These are phyloP conservation scores for Collybia sordida DNA, from an alignment of 768 basidiomycete genomes.

Conservation along the genomic window DNA sequence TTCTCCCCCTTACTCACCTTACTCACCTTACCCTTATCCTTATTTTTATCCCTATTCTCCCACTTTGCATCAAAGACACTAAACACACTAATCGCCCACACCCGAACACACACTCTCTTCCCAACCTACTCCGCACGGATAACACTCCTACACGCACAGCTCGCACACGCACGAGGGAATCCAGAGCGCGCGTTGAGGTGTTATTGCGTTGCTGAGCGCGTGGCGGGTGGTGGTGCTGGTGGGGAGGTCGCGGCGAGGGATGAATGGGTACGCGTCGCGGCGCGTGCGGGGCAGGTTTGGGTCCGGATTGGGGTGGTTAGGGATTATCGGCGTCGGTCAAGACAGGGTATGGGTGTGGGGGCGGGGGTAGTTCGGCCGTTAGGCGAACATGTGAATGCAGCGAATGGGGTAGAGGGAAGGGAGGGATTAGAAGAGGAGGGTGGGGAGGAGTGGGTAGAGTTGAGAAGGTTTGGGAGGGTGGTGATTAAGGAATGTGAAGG, in stretches of 20 bases:
- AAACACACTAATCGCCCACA: slow-evolving; percentile 55
- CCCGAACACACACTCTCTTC: slow-evolving; percentile 60
- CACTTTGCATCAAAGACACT: slow-evolving; percentile 57
- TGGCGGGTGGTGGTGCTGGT: slow-evolving; percentile 25
- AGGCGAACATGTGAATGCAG: neutral
- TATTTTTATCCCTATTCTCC: neutral
- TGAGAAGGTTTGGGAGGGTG: slow-evolving; percentile 30
- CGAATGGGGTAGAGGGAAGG: neutral
- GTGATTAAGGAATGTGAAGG: slow-evolving; percentile 46
- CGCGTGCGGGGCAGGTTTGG: slow-evolving; percentile 51
- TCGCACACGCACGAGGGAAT: slow-evolving; percentile 66
- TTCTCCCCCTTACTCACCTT: neutral
- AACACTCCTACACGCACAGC: slow-evolving; percentile 67
- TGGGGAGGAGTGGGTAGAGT: slow-evolving; percentile 24
- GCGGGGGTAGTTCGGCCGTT: slow-evolving; percentile 10
- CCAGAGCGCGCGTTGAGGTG: slow-evolving; percentile 54
- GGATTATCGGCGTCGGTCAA: slow-evolving; percentile 13
- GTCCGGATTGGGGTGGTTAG: slow-evolving; percentile 43
- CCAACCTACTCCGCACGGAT: slow-evolving; percentile 57
- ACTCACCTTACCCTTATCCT: neutral
- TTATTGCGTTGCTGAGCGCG: slow-evolving; percentile 60
- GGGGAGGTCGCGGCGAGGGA: slow-evolving; percentile 20
- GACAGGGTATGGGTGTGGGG: slow-evolving; percentile 15
- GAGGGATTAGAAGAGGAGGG: slow-evolving; percentile 12
- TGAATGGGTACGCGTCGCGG: slow-evolving; percentile 45